Base-by-base conservation (phyloP, 331 rosid genomes). In the Ulmus americana region DNA sequence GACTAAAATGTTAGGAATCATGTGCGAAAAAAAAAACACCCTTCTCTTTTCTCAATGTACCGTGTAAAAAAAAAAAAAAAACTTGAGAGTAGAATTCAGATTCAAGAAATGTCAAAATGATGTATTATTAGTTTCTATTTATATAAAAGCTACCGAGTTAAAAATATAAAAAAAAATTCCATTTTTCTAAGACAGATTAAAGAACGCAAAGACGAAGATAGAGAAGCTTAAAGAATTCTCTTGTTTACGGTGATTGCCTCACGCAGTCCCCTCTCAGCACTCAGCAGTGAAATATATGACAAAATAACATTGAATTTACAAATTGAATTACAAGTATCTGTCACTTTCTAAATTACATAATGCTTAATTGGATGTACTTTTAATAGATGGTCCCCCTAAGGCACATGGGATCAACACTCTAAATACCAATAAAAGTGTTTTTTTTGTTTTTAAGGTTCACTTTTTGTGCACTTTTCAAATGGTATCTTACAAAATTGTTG, bases 391-490 rank as follows among this genome's bases (percentile, higher is more conserved):
- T 57, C 55, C 72, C 70, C 70, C 35, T 63, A 12, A 2, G 0
- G 67, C 85, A 80, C 83, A 75, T 77, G 83, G 74, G 55, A 72
- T 72, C 74, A 71, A 69, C 71, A 41, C 13, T 60, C 42, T 0
- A 5, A 59, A 18, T 46, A 66, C 46, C 9, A 1, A 28, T 55
- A 2, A 48, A 10, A 48, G 6, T 10, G 8, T 18, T 53, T 10
- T 39, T 8, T 8, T 4, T 39, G 73, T 74, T 69, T 76, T 69
- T 48, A 59, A 59, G 46, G 63, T 45, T 65, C 53, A 20, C 22
- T 20, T 20, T 20, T 20, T 20, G 2, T 20, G 44, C 2, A n/a
- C n/a, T 52, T 71, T 75, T 43, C 42, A 12, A 22, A 22, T 16
- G 55, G 5, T 15, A 53, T 55, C 74, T 63, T 60, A 39, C 10